Conservation (phyloP, 1,139 yeast genomes). For the Candida glucosophila region DNA sequence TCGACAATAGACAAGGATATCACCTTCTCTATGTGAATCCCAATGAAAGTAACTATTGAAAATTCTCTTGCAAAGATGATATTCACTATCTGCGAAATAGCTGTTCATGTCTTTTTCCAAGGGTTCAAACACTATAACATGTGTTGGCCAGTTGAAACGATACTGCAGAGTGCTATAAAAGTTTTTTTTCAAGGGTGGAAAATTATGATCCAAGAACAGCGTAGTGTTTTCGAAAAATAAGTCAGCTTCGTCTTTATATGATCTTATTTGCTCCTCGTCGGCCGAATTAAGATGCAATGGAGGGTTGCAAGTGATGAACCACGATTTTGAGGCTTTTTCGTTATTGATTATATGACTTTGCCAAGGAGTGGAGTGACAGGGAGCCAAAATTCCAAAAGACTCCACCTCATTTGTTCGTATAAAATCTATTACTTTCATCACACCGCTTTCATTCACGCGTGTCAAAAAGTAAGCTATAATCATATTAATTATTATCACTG, state of each 20-base stretch:
- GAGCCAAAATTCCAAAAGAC: slow-evolving; percentile 75
- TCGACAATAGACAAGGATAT: slow-evolving; percentile 59
- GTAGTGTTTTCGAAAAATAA: slow-evolving; percentile 62
- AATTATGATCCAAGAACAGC: slow-evolving; percentile 29
- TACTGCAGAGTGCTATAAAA: not conserved
- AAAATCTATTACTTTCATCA: slow-evolving; percentile 52
- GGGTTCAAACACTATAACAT: slow-evolving; percentile 63
- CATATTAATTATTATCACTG: slow-evolving; percentile 22
- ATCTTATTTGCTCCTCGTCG: slow-evolving; percentile 16
- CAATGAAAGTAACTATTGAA: slow-evolving; percentile 84
- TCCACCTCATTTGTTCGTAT: slow-evolving; percentile 35
- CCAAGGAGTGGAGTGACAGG: slow-evolving; percentile 98
- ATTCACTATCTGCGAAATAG: slow-evolving; percentile 32
- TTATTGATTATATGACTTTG: slow-evolving; percentile 70
- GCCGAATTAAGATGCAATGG: slow-evolving; percentile 44
- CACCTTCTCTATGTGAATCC: slow-evolving; percentile 77
- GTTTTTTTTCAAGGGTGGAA: slow-evolving; percentile 7
- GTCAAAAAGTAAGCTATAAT: slow-evolving; percentile 47
- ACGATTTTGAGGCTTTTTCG: slow-evolving; percentile 28
- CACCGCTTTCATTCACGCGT: slow-evolving; percentile 76
- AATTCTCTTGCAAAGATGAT: slow-evolving; percentile 42
- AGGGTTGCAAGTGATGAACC: slow-evolving; percentile 92
- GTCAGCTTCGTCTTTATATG: slow-evolving; percentile 83
- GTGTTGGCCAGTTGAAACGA: slow-evolving; percentile 56
- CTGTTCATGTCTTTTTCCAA: slow-evolving; percentile 37